Conservation (phyloP, 1,284 basidiomycete species). For the Rhodofomes roseus region DNA sequence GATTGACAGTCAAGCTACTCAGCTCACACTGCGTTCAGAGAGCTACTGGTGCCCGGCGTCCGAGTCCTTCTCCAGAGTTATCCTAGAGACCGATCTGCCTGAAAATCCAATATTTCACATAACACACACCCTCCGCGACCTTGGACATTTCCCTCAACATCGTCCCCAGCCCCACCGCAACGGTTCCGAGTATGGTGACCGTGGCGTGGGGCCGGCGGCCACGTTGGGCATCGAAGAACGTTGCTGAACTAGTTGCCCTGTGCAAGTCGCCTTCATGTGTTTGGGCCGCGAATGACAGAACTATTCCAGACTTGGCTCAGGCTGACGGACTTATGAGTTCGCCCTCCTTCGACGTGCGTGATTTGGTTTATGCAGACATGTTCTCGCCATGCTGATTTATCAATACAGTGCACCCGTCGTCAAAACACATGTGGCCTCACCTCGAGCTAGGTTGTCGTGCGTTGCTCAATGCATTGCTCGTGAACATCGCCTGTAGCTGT, state of each 20-base stretch:
- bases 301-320: too few relatives aligned
- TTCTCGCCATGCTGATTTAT: not conserved
- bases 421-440: not conserved
- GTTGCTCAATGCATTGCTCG: too few relatives aligned
- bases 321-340: conserved; percentile 13
- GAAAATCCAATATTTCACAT: too few relatives aligned
- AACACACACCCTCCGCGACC: not conserved
- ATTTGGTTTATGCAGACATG: not conserved
- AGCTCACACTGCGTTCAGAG: too few relatives aligned
- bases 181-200: conserved; percentile 63
- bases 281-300: conserved; percentile 60
- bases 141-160: conserved; percentile 26
- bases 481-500: too few relatives aligned
- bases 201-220: conserved; percentile 56
- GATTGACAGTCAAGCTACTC: too few relatives aligned
- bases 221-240: conserved; percentile 62
- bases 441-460: not conserved
- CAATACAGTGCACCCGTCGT: not conserved
- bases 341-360: not conserved
- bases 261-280: too few relatives aligned
- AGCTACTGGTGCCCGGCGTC: too few relatives aligned
- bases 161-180: conserved; percentile 61
- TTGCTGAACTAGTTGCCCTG: too few relatives aligned
- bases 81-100: too few relatives aligned
- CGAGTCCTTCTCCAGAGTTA: too few relatives aligned